A percentile compares a stretch with the other conserved stretches of the same genome.
phyloP scores from a whole-genome alignment of 2,329 filamentous ascomycete species.

The Cadophora gregata region DNA sequence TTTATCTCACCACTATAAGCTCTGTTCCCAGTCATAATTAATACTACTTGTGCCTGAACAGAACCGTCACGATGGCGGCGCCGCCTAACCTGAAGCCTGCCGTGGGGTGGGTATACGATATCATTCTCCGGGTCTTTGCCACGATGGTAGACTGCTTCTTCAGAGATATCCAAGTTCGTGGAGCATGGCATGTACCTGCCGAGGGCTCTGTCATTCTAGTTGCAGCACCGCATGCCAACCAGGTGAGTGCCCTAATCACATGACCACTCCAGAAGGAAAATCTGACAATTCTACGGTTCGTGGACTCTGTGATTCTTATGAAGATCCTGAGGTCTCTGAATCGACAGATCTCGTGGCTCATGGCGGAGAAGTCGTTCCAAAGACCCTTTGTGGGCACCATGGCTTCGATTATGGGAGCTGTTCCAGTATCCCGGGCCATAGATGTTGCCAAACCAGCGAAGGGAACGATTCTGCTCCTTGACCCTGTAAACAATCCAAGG shows the following conservation, averaged over 20 bases:
- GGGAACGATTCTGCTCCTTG: slow-evolving; percentile 70
- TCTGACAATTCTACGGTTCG: slow-evolving; percentile 65
- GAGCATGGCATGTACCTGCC: slow-evolving; percentile 88
- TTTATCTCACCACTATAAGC: no score
- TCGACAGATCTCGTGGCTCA: slow-evolving; percentile 86
- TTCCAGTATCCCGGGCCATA: slow-evolving; percentile 87
- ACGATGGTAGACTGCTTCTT: slow-evolving; percentile 94
- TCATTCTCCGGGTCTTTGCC: slow-evolving; percentile 74
- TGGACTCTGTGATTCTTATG: slow-evolving; percentile 90
- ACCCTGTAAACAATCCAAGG: slow-evolving; percentile 3
- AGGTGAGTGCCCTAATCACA: slow-evolving; percentile 20
- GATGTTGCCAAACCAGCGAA: slow-evolving; percentile 78
- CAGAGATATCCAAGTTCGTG: slow-evolving; percentile 91
- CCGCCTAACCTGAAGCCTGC: not conserved
- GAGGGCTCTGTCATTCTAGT: slow-evolving; percentile 90
- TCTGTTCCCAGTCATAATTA: not conserved
- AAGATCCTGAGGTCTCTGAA: slow-evolving; percentile 81
- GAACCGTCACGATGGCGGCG: not conserved
- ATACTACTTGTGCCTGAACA: not conserved
- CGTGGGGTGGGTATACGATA: slow-evolving; percentile 68
- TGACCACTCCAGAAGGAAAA: not conserved
- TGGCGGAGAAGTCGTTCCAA: slow-evolving; percentile 91
- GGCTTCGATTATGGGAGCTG: slow-evolving; percentile 79
- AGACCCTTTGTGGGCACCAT: slow-evolving; percentile 81
- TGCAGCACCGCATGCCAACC: slow-evolving; percentile 92